A percentile compares a stretch with the other conserved stretches of the same genome.
Evolutionary conservation across 2,329 filamentous ascomycete species (phyloP).

Genomic region (Xenoacremonium recifei): DNA sequence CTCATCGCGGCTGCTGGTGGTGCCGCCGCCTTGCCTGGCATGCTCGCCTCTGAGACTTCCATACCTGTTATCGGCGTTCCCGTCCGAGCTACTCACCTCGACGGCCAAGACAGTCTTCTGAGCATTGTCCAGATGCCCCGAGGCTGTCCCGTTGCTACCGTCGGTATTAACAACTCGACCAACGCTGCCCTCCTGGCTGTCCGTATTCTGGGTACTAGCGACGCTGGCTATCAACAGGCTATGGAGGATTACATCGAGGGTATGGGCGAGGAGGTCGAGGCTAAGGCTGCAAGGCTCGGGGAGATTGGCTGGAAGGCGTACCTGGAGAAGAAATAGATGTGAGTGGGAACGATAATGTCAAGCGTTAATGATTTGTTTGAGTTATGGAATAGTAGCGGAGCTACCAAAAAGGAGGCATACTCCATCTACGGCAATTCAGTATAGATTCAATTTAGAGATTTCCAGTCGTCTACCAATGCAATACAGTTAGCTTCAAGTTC

Average conservation of each 20-base stretch:
- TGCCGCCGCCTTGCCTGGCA: conserved; percentile 72
- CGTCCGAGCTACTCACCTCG: conserved; percentile 70
- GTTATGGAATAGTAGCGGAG: no score
- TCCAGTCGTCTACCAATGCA: no score
- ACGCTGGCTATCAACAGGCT: conserved; percentile 53
- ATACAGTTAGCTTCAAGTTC: no score
- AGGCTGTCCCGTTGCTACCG: conserved; percentile 71
- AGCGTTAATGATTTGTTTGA: no score
- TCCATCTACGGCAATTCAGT: no score
- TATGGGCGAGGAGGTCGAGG: conserved; percentile 62
- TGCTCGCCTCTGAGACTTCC: conserved; percentile 68
- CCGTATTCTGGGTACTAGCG: conserved; percentile 61
- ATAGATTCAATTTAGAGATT: no score
- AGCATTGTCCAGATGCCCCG: conserved; percentile 78
- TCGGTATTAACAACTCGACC: conserved; percentile 77
- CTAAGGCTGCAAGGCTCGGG: conserved; percentile 58
- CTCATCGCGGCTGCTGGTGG: conserved; percentile 76
- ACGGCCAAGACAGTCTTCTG: conserved; percentile 68
- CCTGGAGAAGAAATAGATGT: neutral
- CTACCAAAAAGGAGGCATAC: no score
- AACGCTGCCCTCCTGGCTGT: conserved; percentile 74
- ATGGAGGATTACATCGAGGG: conserved; percentile 61
- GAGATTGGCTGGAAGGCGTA: conserved; percentile 31
- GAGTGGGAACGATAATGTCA: no score
- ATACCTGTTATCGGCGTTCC: conserved; percentile 77